Base-by-base conservation (phyloP, 2,329 filamentous ascomycete genomes). In the Fusarium euwallaceae region DNA sequence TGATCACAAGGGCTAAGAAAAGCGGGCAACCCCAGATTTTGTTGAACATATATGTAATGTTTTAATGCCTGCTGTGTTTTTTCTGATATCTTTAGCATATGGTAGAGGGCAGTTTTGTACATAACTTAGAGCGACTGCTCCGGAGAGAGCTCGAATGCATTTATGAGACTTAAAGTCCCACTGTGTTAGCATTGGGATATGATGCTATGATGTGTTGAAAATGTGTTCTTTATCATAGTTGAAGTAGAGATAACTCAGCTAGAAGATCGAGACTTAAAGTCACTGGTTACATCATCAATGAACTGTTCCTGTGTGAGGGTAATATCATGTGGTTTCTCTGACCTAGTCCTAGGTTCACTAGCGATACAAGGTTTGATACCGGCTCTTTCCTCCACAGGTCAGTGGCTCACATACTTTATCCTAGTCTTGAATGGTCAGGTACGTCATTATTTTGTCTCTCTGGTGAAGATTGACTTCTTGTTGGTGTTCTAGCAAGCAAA, bases 1-100 rank as follows among this genome's bases (percentile, higher is more conserved):
- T 71, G 76, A 71, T 64, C 66, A 68, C 39, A 27, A 65, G 48
- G 72, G 34, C 43, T 75, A 55, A 74, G 41, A 56, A 29, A n/a
- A 58, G 51, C 39, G 58, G 34, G 22, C 20, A 22, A 55, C 22
- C 45, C 48, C 6, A 17, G 41, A 29, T 36, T 43, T 9, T 24
- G 55, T 36, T 66, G 29, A 29, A 43, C 24, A 62, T 55, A 34
- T 14, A 56, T 66, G 27, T 53, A 37, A 61, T 66, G 16, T 45
- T 37, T 45, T 39, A 65, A 58, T 58, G 39, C 17, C 27, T 29
- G 29, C 12, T 43, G 29, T 34, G 24, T 24, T 56, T 27, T 36
- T 37, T 20, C 27, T 9, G 27, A 17, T 39, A 41, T 22, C 39
- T 61, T 37, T 45, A 61, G 37, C 59, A 45, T 41, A n/a, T 32